A percentile compares a stretch with the other conserved stretches of the same genome.
phyloP scores from a whole-genome alignment of 805 yeast genomes.

The Lipomyces chichibuensis region DNA sequence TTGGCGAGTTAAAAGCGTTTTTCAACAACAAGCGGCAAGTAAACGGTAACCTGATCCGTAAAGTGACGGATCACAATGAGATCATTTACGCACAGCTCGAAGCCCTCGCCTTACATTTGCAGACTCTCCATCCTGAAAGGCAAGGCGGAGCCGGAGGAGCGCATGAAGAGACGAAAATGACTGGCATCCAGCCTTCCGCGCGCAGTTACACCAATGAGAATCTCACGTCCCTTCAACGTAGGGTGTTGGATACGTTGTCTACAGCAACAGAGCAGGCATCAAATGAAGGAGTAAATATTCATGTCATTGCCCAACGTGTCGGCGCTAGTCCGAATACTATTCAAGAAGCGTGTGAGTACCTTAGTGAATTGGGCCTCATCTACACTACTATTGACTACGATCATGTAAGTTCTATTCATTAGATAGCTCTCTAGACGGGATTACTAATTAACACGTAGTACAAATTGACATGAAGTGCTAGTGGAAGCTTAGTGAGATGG shows the following conservation, averaged over 20 bases:
- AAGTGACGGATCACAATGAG: constrained; percentile 59
- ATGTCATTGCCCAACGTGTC: constrained; percentile 15
- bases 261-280: constrained; percentile 8
- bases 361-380: constrained; percentile 26
- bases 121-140: background rate
- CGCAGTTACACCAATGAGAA: constrained; percentile 21
- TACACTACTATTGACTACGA: constrained; percentile 34
- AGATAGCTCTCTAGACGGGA: background rate
- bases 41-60: constrained; percentile 54
- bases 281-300: constrained; percentile 33
- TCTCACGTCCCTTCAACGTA: constrained; percentile 27
- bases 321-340: constrained; percentile 11
- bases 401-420: constrained; percentile 23
- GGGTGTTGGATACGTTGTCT: constrained; percentile 21
- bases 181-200: constrained; percentile 3
- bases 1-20: constrained; percentile 53
- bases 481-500: background rate
- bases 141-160: background rate
- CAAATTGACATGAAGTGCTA: constrained; percentile 3
- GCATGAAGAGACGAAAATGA: background rate
- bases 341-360: constrained; percentile 19
- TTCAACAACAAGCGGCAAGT: constrained; percentile 53
- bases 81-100: constrained; percentile 63
- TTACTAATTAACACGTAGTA: background rate
- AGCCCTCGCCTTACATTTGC: constrained; percentile 45